Evolutionary conservation across 1,139 yeast species (phyloP).

Genomic region (Debaryomyces udenii): DNA sequence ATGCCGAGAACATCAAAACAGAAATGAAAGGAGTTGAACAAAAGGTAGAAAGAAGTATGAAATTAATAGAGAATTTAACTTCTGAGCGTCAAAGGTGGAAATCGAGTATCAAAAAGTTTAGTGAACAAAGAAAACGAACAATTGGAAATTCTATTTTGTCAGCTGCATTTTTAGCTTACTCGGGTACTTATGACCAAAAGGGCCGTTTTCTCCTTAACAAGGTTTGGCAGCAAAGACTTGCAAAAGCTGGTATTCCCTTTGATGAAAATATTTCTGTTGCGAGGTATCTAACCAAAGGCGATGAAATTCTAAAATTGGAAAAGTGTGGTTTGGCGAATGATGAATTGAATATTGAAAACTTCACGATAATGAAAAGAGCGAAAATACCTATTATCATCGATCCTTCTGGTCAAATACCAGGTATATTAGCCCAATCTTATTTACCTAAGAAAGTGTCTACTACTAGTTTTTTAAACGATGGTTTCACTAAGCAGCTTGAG

Average conservation of each 20-base stretch:
- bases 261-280: conserved; percentile 39
- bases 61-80: conserved; percentile 64
- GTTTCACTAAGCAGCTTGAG: conserved; percentile 70
- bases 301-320: conserved; percentile 54
- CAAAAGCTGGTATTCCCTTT: conserved; percentile 40
- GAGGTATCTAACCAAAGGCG: conserved; percentile 42
- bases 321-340: conserved; percentile 58
- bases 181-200: conserved; percentile 62
- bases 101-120: conserved; percentile 54
- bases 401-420: conserved; percentile 58
- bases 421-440: conserved; percentile 38
- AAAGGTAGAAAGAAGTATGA: conserved; percentile 65
- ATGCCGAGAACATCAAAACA: conserved; percentile 70
- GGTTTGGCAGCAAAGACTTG: conserved; percentile 47
- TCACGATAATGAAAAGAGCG: conserved; percentile 51
- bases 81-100: conserved; percentile 82
- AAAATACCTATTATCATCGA: conserved; percentile 66
- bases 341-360: conserved; percentile 63
- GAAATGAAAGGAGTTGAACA: conserved; percentile 67
- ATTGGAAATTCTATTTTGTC: conserved; percentile 69
- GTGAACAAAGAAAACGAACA: conserved; percentile 45
- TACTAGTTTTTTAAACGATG: conserved; percentile 75
- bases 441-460: conserved; percentile 45
- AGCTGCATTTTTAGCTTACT: conserved; percentile 64
- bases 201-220: conserved; percentile 42